Evolutionary conservation across 2,329 filamentous ascomycete genomes (phyloP), one percentile per base, ranked within the genome.

Genomic region (Capronia epimyces): DNA sequence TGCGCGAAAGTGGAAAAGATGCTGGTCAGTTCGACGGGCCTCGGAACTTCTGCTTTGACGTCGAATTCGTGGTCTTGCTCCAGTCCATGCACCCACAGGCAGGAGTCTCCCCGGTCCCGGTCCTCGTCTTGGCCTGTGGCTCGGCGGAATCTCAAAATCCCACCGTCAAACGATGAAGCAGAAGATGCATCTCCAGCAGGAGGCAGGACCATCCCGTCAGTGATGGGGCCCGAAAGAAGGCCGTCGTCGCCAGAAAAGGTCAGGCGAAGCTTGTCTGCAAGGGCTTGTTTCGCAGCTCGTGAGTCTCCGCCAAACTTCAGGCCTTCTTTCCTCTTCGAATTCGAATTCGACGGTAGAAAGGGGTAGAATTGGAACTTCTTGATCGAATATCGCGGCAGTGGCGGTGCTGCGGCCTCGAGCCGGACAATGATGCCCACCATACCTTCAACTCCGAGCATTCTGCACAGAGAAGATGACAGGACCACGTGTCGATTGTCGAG

Each of bases 291-390:
- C 60, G 93, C 87, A 4, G 86, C 80, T 61, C 88, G 87, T 0
- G 88, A 87, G 61, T 95, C 89, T 12, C 89, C 88, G 3, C 91
- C 91, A 64, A 97, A 95, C 61, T 83, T 89, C 18, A 96, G 75
- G 0, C 84, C 85, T 40, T 84, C 77, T 29, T 75, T 78, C 32
- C 75, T 70, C 60, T 81, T 83, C 2, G 75, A 71, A 18, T 71
- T 69, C 42, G 73, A 68, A 18, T 71, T 69, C 42, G 73, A 68
- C 1, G 76, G 71, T 2, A 81, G 76, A 62, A 96, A 97, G 0
- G 93, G 93, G 49, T 86, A 87, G 1, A 98, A 74, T 60, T 87
- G 90, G 51, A 97, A 70, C 3, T 80, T 73, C 67, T 81, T 80
- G 3, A 88, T 73, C 0, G 80, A 75, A 34, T 80, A 82, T 52